phyloP scores from a whole-genome alignment of 2,329 filamentous ascomycete genomes.

The Drechslerella stenobrocha region DNA sequence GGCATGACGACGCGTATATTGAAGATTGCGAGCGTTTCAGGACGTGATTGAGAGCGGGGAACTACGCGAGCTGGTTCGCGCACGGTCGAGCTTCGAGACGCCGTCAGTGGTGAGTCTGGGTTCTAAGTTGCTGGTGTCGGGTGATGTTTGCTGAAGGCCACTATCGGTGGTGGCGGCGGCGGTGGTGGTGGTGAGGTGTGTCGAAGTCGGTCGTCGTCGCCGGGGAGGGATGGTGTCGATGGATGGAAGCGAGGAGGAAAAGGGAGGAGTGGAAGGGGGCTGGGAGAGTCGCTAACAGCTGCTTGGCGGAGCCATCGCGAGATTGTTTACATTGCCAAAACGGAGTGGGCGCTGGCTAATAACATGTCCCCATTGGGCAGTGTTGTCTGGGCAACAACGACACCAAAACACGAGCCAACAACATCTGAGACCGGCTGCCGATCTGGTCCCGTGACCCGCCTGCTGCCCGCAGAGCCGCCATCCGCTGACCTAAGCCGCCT shows the following conservation, averaged over 20 bases:
- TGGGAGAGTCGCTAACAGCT: constrained; percentile 2
- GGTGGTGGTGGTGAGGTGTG: neutral
- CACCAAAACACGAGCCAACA: constrained; percentile 23
- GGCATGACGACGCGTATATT: constrained; percentile 40
- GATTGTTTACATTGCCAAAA: neutral
- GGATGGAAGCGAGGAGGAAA: neutral
- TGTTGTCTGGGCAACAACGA: constrained; percentile 23
- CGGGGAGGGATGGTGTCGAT: constrained; percentile 3
- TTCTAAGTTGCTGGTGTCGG: neutral
- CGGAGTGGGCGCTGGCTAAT: neutral
- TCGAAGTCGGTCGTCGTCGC: neutral
- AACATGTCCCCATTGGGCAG: constrained; percentile 2
- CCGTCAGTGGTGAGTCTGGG: no score
- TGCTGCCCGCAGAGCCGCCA: no score
- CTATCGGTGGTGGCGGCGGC: no score
- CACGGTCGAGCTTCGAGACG: neutral
- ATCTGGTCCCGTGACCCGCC: neutral
- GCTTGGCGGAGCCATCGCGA: constrained; percentile 2
- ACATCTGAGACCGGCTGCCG: constrained; percentile 16
- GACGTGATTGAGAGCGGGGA: constrained; percentile 17
- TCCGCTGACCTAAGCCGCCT: no score
- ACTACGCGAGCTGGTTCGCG: neutral
- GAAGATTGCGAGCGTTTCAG: no score
- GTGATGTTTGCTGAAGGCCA: neutral
- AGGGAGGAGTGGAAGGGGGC: constrained; percentile 14